phyloP scores from a whole-genome alignment of 192 early-diverging fungal genomes.

The Coemansia sp. region DNA sequence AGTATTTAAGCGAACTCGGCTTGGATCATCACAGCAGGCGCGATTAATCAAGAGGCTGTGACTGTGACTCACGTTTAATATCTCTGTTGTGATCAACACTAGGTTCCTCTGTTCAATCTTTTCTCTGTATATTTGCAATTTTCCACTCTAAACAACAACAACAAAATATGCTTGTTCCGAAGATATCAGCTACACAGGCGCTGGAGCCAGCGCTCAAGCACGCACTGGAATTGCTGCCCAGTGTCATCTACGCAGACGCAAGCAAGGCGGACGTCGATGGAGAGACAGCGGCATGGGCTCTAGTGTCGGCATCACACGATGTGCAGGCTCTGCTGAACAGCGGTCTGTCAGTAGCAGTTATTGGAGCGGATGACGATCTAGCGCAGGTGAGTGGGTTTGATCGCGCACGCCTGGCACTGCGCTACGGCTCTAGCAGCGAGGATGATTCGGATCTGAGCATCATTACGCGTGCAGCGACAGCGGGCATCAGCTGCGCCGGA shows the following conservation, averaged over 20 bases:
- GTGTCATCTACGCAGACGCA: slow-evolving; percentile 16
- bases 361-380: slow-evolving; percentile 3
- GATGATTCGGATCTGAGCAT: slow-evolving; percentile 8
- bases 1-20: neutral
- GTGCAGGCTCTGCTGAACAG: slow-evolving; percentile 36
- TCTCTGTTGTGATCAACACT: neutral
- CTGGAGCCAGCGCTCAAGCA: slow-evolving; percentile 20
- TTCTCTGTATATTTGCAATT: neutral
- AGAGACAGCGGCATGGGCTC: slow-evolving; percentile 18
- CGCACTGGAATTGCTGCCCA: slow-evolving; percentile 21
- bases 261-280: slow-evolving; percentile 10
- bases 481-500: slow-evolving; percentile 26
- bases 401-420: slow-evolving; percentile 36
- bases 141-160: neutral
- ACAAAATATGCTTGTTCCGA: slow-evolving; percentile 51
- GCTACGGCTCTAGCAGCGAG: slow-evolving; percentile 9
- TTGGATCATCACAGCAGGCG: neutral
- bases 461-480: slow-evolving; percentile 5
- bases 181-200: slow-evolving; percentile 15
- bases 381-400: slow-evolving; percentile 1
- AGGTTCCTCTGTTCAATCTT: neutral
- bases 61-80: neutral
- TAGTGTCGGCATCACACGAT: slow-evolving; percentile 9
- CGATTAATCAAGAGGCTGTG: neutral
- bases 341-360: slow-evolving; percentile 36